Conservation (phyloP, 495 filamentous ascomycete genomes). For the Rostrohypoxylon terebratum region DNA sequence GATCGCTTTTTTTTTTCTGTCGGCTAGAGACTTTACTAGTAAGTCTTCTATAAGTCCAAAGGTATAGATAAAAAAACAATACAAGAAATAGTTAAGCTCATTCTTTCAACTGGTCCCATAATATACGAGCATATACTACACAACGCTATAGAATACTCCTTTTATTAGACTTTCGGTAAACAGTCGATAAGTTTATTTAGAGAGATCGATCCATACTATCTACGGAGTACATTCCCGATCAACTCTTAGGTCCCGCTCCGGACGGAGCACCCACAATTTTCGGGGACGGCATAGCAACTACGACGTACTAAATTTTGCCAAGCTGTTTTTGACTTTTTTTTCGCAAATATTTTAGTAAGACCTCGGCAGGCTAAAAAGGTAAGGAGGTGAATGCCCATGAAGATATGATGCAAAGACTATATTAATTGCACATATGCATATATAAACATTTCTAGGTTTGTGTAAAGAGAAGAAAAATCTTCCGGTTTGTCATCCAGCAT, state of each 20-base stretch:
- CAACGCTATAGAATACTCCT: background rate
- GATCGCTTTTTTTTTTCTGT: background rate
- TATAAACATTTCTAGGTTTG: slow-evolving; percentile 7
- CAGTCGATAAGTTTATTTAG: slow-evolving; percentile 9
- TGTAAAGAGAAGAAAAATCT: slow-evolving; percentile 6
- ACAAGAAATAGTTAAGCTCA: slow-evolving; percentile 7
- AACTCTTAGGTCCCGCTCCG: slow-evolving; percentile 37
- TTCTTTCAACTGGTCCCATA: slow-evolving; percentile 14
- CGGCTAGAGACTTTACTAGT: background rate
- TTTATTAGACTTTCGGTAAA: slow-evolving; percentile 13
- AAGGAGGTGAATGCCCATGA: slow-evolving; percentile 20
- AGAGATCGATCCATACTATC: slow-evolving; percentile 26
- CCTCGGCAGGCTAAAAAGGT: slow-evolving; percentile 32
- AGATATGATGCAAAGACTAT: slow-evolving; percentile 34
- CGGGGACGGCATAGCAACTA: slow-evolving; percentile 27
- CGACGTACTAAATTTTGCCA: slow-evolving; percentile 33
- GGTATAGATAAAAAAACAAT: background rate
- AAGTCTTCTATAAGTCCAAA: slow-evolving; percentile 1
- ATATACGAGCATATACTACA: slow-evolving; percentile 14
- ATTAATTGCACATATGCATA: background rate
- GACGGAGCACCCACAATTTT: slow-evolving; percentile 42
- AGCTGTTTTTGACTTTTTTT: slow-evolving; percentile 18
- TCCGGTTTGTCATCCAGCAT: slow-evolving; percentile 18
- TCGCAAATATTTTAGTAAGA: slow-evolving; percentile 22
- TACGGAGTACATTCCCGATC: slow-evolving; percentile 42